These are phyloP conservation scores for Coemansia sp. DNA, from an alignment of 192 early-diverging fungal genomes.

Conservation along the genomic window DNA sequence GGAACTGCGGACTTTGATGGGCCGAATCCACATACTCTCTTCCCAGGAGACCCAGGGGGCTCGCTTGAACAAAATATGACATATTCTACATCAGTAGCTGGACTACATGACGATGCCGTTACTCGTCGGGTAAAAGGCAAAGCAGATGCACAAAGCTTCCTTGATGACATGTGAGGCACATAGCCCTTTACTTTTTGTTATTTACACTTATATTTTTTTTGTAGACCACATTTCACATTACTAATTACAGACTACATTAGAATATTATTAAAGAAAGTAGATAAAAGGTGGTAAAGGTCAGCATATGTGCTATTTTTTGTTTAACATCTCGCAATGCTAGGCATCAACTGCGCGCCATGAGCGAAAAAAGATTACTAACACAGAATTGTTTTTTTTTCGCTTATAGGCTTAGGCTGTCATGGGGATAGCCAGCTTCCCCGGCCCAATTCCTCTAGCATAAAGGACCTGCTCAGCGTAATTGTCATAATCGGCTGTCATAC, in stretches of 20 bases:
- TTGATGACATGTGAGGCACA: constrained; percentile 11
- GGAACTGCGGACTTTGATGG: neutral
- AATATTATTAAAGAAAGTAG: neutral
- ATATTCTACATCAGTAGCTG: constrained; percentile 4
- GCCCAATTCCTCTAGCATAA: neutral
- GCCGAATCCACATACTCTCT: neutral
- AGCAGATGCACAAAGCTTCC: constrained; percentile 13
- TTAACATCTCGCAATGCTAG: neutral
- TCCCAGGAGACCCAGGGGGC: neutral
- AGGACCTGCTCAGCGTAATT: neutral
- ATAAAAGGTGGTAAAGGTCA: neutral
- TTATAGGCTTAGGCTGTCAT: neutral
- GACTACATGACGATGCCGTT: constrained; percentile 27
- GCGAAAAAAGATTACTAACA: neutral
- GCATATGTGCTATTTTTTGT: neutral
- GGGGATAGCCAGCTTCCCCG: neutral
- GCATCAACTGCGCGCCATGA: neutral
- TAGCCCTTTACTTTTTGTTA: neutral
- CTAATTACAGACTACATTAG: neutral
- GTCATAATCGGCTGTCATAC: neutral
- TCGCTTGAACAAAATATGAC: constrained; percentile 16
- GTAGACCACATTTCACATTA: neutral
- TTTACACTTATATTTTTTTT: neutral
- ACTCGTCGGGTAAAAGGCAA: constrained; percentile 15
- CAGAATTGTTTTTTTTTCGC: neutral